phyloP scores from a whole-genome alignment of 2,329 filamentous ascomycete species.

The Stagonosporopsis rhizophila region DNA sequence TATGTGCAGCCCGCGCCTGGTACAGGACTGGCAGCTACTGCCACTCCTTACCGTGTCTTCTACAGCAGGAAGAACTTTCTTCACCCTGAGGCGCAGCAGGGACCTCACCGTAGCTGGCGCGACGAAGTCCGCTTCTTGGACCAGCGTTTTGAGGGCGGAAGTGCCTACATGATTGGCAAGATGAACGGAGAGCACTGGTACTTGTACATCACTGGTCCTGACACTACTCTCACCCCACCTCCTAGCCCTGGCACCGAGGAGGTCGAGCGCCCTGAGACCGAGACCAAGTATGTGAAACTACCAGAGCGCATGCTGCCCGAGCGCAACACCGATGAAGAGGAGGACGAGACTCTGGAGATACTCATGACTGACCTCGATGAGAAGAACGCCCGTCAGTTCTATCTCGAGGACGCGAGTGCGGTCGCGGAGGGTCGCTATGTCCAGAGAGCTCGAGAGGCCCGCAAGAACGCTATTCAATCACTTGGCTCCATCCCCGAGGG shows the following conservation, averaged over 20 bases:
- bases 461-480: constrained; percentile 65
- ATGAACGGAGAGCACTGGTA: constrained; percentile 99
- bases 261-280: constrained; percentile 54
- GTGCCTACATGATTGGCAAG: constrained; percentile 99
- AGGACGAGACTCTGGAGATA: constrained; percentile 78
- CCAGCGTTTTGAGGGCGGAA: constrained; percentile 87
- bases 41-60: constrained; percentile 93
- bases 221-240: constrained; percentile 80
- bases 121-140: constrained; percentile 94
- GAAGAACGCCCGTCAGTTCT: constrained; percentile 71
- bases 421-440: constrained; percentile 83
- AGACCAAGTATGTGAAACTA: constrained; percentile 66
- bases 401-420: constrained; percentile 82
- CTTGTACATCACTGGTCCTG: constrained; percentile 91
- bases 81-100: constrained; percentile 91
- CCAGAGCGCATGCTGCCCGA: constrained; percentile 62
- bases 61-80: constrained; percentile 99
- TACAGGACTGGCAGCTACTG: constrained; percentile 74
- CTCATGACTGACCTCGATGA: constrained; percentile 74
- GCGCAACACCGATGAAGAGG: constrained; percentile 55
- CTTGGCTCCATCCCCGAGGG: constrained; percentile 66
- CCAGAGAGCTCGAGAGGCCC: constrained; percentile 69
- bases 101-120: constrained; percentile 96
- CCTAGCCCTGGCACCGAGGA: constrained; percentile 69
- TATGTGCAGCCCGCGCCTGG: constrained; percentile 73